Conservation (phyloP, 352 stramenopile genomes). For the Phytophthora niederhauseri region DNA sequence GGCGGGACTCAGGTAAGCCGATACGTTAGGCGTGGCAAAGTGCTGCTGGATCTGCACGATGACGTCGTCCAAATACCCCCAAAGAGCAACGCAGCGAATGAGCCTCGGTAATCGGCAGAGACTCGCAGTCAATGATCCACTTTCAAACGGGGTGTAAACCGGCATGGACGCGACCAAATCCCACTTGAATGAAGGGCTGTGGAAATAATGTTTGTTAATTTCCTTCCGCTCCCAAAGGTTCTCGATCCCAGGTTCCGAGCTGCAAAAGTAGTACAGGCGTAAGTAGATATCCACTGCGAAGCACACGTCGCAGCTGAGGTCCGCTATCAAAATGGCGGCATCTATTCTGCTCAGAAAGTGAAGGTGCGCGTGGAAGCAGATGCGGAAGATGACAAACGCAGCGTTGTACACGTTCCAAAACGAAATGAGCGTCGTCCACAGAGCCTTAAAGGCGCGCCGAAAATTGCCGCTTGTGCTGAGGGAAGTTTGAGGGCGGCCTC, state of each 20-base stretch:
- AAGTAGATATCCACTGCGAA: constrained; percentile 62
- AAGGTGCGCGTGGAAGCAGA: constrained; percentile 56
- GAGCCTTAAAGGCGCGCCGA: constrained; percentile 4
- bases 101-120: constrained; percentile 58
- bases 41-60: constrained; percentile 47
- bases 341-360: constrained; percentile 14
- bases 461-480: background rate
- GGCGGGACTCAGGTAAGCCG: constrained; percentile 57
- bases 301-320: constrained; percentile 46
- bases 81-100: constrained; percentile 43
- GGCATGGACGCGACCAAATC: constrained; percentile 54
- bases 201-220: constrained; percentile 48
- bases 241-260: constrained; percentile 38
- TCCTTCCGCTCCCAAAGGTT: constrained; percentile 51
- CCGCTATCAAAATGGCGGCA: constrained; percentile 25
- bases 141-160: constrained; percentile 56
- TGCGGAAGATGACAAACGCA: constrained; percentile 66
- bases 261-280: constrained; percentile 76
- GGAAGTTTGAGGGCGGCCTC: constrained; percentile 5
- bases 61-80: constrained; percentile 46
- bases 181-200: constrained; percentile 38
- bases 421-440: constrained; percentile 55
- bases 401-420: constrained; percentile 71
- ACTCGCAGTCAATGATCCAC: constrained; percentile 40
- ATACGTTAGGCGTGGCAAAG: constrained; percentile 51